These are phyloP conservation scores for Naganishia randhawae DNA, from an alignment of 768 basidiomycete genomes.

Conservation along the genomic window DNA sequence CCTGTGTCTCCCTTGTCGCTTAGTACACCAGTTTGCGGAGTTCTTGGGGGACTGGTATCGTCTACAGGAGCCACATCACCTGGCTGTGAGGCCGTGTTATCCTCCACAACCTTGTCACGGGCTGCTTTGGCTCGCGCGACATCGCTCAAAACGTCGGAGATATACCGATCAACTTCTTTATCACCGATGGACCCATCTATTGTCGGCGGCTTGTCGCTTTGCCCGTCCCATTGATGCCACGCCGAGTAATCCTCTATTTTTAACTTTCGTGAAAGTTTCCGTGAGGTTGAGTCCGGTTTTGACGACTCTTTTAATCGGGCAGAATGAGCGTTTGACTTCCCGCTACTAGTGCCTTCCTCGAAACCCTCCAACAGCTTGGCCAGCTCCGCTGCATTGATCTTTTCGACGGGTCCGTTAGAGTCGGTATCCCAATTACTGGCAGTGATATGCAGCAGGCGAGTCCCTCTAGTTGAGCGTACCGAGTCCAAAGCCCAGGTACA, in stretches of 20 bases:
- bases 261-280: not conserved
- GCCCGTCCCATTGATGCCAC: conserved; percentile 26
- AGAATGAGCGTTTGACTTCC: not conserved
- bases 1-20: not conserved
- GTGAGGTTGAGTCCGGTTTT: not conserved
- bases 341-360: not conserved
- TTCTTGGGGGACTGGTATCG: not conserved
- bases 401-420: not conserved
- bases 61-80: not conserved
- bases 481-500: not conserved
- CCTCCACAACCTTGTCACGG: not conserved
- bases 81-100: not conserved
- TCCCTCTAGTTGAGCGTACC: not conserved
- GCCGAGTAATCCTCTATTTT: conserved; percentile 25
- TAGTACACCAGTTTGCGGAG: not conserved
- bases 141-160: conserved; percentile 12
- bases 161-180: conserved; percentile 12
- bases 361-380: conserved; percentile 2
- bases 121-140: conserved; percentile 14
- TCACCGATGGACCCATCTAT: not conserved
- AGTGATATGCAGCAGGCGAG: not conserved
- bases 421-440: not conserved
- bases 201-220: not conserved
- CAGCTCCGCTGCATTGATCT: not conserved
- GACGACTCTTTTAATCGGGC: no score